Conservation (phyloP, 2,329 filamentous ascomycete species). For the Myrmaecium sp. region DNA sequence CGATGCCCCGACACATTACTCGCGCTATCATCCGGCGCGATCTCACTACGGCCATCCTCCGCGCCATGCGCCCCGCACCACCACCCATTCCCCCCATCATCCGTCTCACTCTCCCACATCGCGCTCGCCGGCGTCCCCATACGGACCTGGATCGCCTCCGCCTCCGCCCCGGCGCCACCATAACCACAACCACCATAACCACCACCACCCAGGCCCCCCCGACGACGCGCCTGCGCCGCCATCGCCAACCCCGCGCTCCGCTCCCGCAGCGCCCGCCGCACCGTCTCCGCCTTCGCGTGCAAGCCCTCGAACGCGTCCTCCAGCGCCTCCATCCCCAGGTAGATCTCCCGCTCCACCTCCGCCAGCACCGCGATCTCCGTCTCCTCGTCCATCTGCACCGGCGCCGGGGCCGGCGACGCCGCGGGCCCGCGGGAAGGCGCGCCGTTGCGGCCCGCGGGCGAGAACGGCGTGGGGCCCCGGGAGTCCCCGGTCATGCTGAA, state of each 20-base stretch:
- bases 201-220: too few relatives aligned
- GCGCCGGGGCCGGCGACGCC: constrained; percentile 39
- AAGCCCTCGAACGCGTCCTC: constrained; percentile 88
- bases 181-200: too few relatives aligned
- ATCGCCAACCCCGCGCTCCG: constrained; percentile 61
- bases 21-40: constrained; percentile 64
- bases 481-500: constrained; percentile 33
- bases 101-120: constrained; percentile 15
- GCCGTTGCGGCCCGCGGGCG: constrained; percentile 6
- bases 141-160: constrained; percentile 24
- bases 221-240: constrained; percentile 42
- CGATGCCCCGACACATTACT: constrained; percentile 63
- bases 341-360: constrained; percentile 87
- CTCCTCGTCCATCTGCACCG: constrained; percentile 84
- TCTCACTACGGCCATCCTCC: constrained; percentile 27
- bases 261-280: constrained; percentile 64
- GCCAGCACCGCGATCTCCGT: constrained; percentile 79
- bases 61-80: too few relatives aligned
- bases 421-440: constrained; percentile 11
- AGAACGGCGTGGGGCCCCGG: constrained; percentile 32
- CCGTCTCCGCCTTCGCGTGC: constrained; percentile 68
- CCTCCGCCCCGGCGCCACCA: constrained; percentile 25
- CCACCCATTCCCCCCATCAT: too few relatives aligned
- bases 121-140: constrained; percentile 34
- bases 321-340: constrained; percentile 80